Base-by-base conservation (phyloP, 2,329 filamentous ascomycete species). In the Trichoderma cornu-damae region DNA sequence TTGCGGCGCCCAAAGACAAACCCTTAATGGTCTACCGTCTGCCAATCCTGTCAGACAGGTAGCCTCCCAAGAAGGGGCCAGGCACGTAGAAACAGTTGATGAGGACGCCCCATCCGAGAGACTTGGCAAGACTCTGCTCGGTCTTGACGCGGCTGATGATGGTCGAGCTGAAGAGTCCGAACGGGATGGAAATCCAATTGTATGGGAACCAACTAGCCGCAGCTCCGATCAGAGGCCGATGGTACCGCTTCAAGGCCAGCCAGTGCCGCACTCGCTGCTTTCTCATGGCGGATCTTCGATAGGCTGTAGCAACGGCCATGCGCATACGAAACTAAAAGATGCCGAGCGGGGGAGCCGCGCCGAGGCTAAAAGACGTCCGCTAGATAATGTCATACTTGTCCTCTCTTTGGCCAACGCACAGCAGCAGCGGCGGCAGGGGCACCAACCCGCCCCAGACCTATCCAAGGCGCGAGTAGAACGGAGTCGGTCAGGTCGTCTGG, bases 111-210 rank as follows among this genome's bases (percentile, higher is more conserved):
- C 73, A 77, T 6, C 75, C 75, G 22, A 79, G 61, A 40, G 70
- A 75, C 63, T 75, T 70, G 5, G 73, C 67, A 1, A 77, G 65
- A n/a, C 70, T 75, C 32, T 75, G 70, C 12, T 70, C 66, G 0
- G 73, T 62, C 26, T 75, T 75, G 26, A 75, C 67, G 22, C 73
- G 68, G 3, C 67, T 66, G 50, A 80, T 74, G 58, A 82, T 81
- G 20, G 78, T 80, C 0, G 77, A 77, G 56, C 75, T 77, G 66
- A 82, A 82, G 26, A 83, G 73, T 7, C 78, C 79, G 60, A 82
- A 81, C 0, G 80, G 79, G 52, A 79, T 78, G 0, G 77, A 76
- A 38, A 82, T 76, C 65, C 76, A 83, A 63, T 84, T 78, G 64
- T 83, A 76, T 24, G 74, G 65, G 64, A 81, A 81, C 79, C 79